Conservation (phyloP, 257 asterid genomes). For the Eucommia ulmoides region DNA sequence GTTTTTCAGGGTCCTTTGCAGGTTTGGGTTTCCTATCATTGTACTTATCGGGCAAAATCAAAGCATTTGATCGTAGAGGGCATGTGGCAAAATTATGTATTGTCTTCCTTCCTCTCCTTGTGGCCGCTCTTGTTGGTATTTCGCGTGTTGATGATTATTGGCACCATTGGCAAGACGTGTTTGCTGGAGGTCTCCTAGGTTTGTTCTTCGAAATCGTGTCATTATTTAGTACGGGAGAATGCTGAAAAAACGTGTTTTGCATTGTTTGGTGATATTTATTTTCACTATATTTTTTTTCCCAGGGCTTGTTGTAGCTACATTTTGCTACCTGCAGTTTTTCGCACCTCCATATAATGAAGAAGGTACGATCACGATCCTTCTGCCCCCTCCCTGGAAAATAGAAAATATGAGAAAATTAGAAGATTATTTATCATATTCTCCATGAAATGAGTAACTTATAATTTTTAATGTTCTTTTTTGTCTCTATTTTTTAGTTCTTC, state of each 20-base stretch:
- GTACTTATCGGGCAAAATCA: slow-evolving; percentile 65
- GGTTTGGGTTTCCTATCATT: slow-evolving; percentile 74
- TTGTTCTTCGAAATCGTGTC: slow-evolving; percentile 3
- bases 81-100: slow-evolving; percentile 73
- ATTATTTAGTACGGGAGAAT: neutral
- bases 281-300: slow-evolving; percentile 3
- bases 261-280: neutral
- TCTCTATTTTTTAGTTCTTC: neutral
- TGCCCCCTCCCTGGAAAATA: neutral
- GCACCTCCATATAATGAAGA: slow-evolving; percentile 65
- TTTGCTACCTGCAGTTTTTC: slow-evolving; percentile 86
- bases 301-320: slow-evolving; percentile 54
- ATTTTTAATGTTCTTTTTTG: neutral
- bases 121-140: slow-evolving; percentile 68
- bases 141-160: slow-evolving; percentile 93
- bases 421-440: neutral
- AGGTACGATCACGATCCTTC: slow-evolving; percentile 19
- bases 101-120: slow-evolving; percentile 54
- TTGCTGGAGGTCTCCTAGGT: slow-evolving; percentile 81
- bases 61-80: slow-evolving; percentile 66
- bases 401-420: neutral
- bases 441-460: neutral
- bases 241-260: neutral
- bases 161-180: slow-evolving; percentile 98
- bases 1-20: slow-evolving; percentile 76